Evolutionary conservation across 1,284 basidiomycete species (phyloP).

Genomic region (Fomitopsis pinicola): DNA sequence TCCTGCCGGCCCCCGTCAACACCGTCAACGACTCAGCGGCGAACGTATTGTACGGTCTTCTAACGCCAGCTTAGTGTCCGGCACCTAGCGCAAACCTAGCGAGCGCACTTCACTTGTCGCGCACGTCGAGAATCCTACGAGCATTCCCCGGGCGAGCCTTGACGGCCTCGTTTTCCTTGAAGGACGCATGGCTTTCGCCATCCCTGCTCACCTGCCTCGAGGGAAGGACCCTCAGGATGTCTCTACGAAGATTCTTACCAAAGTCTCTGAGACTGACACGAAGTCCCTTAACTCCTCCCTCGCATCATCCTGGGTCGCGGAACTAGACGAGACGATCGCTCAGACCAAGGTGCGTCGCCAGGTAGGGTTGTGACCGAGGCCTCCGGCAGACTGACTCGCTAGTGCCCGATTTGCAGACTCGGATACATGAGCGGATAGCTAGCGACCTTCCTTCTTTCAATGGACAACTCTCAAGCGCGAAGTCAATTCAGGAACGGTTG

Average conservation of each 20-base stretch:
- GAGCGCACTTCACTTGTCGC: too few relatives aligned
- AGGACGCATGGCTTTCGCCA: conserved; percentile 59
- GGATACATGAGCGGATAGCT: conserved; percentile 66
- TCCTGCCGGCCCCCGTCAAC: not conserved
- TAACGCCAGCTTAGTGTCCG: too few relatives aligned
- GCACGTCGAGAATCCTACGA: too few relatives aligned
- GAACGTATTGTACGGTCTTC: too few relatives aligned
- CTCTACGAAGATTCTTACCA: conserved; percentile 62
- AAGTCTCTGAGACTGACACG: conserved; percentile 56
- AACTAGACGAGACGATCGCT: conserved; percentile 64
- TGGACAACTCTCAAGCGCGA: conserved; percentile 55
- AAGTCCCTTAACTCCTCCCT: conserved; percentile 53
- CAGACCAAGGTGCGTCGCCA: conserved; percentile 54
- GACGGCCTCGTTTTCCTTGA: not conserved
- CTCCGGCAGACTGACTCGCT: not conserved
- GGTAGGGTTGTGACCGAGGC: not conserved
- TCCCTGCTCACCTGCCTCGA: conserved; percentile 66
- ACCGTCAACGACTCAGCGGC: too few relatives aligned
- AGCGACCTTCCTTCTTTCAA: conserved; percentile 59
- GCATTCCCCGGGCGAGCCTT: too few relatives aligned
- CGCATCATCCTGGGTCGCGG: conserved; percentile 63
- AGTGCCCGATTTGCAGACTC: conserved; percentile 35
- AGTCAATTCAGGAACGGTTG: conserved; percentile 59
- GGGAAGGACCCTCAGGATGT: conserved; percentile 50
- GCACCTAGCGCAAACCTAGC: too few relatives aligned